A percentile compares a stretch with the other conserved stretches of the same genome.
Conservation (phyloP, 2,329 filamentous ascomycete genomes). For the Capronia coronata region DNA sequence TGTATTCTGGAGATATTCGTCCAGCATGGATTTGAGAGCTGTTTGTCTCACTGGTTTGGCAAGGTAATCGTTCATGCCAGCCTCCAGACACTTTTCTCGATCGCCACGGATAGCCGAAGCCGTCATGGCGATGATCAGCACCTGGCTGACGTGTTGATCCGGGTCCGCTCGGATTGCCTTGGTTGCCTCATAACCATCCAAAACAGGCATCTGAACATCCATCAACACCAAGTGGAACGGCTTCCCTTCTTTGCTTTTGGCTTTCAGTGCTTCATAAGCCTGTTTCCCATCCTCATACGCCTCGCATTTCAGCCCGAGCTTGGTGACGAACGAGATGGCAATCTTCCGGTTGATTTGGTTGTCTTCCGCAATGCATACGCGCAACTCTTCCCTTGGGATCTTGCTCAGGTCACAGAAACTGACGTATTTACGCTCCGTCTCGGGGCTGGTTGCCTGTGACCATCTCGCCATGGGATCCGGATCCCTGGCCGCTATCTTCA, state of each 20-base stretch:
- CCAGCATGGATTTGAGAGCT: constrained; percentile 76
- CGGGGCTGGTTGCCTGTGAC: constrained; percentile 41
- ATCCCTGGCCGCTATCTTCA: constrained; percentile 35
- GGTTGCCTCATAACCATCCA: constrained; percentile 46
- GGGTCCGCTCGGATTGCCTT: constrained; percentile 52
- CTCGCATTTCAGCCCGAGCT: constrained; percentile 74
- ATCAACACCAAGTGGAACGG: constrained; percentile 45
- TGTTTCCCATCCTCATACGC: constrained; percentile 77
- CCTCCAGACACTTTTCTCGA: constrained; percentile 87
- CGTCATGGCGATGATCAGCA: constrained; percentile 96
- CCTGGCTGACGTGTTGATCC: constrained; percentile 67
- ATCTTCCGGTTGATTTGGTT: constrained; percentile 43
- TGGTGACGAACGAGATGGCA: constrained; percentile 41
- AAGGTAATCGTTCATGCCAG: constrained; percentile 96
- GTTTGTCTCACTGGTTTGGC: constrained; percentile 91
- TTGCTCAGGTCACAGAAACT: constrained; percentile 61
- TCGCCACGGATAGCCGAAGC: constrained; percentile 91
- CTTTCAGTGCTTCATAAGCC: constrained; percentile 35
- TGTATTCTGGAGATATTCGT: constrained; percentile 51
- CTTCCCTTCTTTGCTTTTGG: constrained; percentile 30
- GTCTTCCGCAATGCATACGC: constrained; percentile 90
- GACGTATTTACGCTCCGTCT: constrained; percentile 40
- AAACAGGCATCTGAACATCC: constrained; percentile 45
- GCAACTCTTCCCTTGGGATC: constrained; percentile 69
- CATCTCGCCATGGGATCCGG: constrained; percentile 53